Evolutionary conservation across 441 rosid genomes (phyloP).

Genomic region (Bruguiera hainesii): DNA sequence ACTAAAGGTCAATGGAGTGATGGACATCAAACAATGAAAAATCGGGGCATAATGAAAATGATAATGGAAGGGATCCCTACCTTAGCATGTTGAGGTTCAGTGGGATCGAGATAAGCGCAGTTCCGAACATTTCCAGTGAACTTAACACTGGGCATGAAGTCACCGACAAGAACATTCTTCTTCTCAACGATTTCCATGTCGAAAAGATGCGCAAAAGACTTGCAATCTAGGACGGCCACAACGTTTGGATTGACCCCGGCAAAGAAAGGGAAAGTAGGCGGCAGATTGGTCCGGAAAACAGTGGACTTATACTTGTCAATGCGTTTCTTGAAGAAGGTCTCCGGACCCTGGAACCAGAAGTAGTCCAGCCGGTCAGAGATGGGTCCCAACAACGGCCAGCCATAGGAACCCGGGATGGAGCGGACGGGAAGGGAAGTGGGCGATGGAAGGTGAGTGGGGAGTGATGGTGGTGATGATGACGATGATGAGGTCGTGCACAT

Average conservation of each 20-base stretch:
- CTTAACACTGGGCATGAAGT: constrained; percentile 60
- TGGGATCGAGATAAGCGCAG: constrained; percentile 63
- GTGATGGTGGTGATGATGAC: constrained; percentile 13
- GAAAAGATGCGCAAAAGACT: constrained; percentile 72
- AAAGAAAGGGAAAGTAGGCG: constrained; percentile 73
- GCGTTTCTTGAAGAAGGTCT: constrained; percentile 61
- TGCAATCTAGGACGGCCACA: constrained; percentile 65
- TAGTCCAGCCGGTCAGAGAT: constrained; percentile 75
- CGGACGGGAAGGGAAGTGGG: constrained; percentile 46
- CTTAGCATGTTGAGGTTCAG: constrained; percentile 67
- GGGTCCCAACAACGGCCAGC: constrained; percentile 78
- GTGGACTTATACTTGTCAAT: constrained; percentile 68
- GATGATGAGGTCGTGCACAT: constrained; percentile 22
- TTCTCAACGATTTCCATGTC: constrained; percentile 86
- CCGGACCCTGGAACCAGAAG: constrained; percentile 96
- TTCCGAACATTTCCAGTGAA: constrained; percentile 59
- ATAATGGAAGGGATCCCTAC: constrained; percentile 20
- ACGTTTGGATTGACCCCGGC: constrained; percentile 61
- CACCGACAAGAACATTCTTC: constrained; percentile 61
- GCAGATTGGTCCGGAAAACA: constrained; percentile 82
- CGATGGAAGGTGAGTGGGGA: constrained; percentile 11
- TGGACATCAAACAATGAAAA: too few relatives aligned
- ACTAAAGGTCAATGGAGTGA: too few relatives aligned
- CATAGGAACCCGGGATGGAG: constrained; percentile 70
- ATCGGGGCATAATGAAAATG: too few relatives aligned